Base-by-base conservation (phyloP, 805 yeast genomes). In the Teunomyces pallodes region DNA sequence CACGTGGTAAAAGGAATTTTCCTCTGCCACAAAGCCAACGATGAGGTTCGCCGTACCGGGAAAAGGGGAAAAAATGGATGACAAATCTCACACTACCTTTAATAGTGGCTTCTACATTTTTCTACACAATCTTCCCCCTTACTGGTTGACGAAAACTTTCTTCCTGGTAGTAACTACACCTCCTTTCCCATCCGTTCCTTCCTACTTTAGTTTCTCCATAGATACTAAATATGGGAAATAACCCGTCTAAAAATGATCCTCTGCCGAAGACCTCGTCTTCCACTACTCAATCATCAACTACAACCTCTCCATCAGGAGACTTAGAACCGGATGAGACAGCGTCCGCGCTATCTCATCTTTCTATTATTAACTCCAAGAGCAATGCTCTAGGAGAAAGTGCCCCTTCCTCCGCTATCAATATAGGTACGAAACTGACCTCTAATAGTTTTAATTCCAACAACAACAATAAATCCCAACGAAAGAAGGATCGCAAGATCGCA, bases 241-340 rank as follows among this genome's bases (percentile, higher is more conserved):
- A 80, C 84, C 85, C 85, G 74, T 80, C 85, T 51, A 72, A 71
- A 62, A 65, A 71, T 69, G 77, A 73, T 47, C 72, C 75, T 61
- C 75, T 69, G 67, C 75, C 77, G 76, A 70, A 61, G 55, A 60
- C 61, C 60, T 68, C 70, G 50, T 58, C 70, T 55, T 51, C 42
- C 45, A 54, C 44, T 64, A 56, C 55, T 56, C 51, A 55, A 57
- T 55, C 63, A 52, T 46, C 62, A 41, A 57, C 60, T 42, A 44
- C 64, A 42, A 58, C 54, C 43, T 53, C 56, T 42, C 46, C 58
- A 43, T 58, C 67, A 45, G 75, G 74, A 55, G 73, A 65, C 49
- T 57, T 66, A 54, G 76, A 71, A 44, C 63, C 75, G 36, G 77
- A 72, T 54, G 76, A 72, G 61, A 56, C 66, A 45, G 61, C 70